Percentiles rank a stretch among this genome's conserved stretches.
Conservation (phyloP, 129 eudicot species). For the sunflower (Helianthus annuus) region DNA sequence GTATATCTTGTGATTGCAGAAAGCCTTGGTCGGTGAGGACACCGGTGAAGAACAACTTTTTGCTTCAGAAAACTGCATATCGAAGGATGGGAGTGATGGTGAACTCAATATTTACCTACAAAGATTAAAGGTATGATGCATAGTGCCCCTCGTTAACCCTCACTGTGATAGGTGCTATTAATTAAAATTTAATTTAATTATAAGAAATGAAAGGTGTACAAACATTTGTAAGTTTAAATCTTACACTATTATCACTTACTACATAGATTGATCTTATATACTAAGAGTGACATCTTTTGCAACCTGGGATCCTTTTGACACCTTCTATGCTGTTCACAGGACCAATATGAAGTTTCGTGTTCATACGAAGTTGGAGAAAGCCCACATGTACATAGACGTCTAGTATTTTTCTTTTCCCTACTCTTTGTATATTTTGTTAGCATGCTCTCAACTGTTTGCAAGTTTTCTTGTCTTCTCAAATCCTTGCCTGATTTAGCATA, state of each 20-base stretch:
- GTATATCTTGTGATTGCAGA: conserved; percentile 42
- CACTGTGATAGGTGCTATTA: conserved; percentile 6
- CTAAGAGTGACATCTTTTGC: conserved; percentile 9
- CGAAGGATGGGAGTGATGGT: conserved; percentile 49
- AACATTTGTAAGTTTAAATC: conserved; percentile 8
- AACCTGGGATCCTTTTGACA: conserved; percentile 14
- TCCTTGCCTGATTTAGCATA: conserved; percentile 6
- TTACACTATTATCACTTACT: background rate
- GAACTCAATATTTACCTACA: conserved; percentile 63
- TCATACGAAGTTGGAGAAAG: conserved; percentile 62
- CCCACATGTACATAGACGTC: conserved; percentile 72
- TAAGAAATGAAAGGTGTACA: conserved; percentile 18
- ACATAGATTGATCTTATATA: conserved; percentile 15
- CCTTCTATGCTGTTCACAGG: conserved; percentile 47
- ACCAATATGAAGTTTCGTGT: conserved; percentile 64
- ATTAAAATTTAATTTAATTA: background rate
- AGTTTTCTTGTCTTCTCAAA: background rate
- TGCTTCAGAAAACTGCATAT: conserved; percentile 49
- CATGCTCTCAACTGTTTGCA: conserved; percentile 15
- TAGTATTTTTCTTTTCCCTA: conserved; percentile 48
- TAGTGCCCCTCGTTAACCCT: background rate
- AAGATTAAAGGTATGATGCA: conserved; percentile 62
- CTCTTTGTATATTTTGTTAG: conserved; percentile 16
- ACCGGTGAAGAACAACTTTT: conserved; percentile 92
- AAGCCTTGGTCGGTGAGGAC: conserved; percentile 94